Percentiles rank a stretch among this genome's conserved stretches.
phyloP scores from a whole-genome alignment of 257 asterid species.

The Lithospermum erythrorhizon region DNA sequence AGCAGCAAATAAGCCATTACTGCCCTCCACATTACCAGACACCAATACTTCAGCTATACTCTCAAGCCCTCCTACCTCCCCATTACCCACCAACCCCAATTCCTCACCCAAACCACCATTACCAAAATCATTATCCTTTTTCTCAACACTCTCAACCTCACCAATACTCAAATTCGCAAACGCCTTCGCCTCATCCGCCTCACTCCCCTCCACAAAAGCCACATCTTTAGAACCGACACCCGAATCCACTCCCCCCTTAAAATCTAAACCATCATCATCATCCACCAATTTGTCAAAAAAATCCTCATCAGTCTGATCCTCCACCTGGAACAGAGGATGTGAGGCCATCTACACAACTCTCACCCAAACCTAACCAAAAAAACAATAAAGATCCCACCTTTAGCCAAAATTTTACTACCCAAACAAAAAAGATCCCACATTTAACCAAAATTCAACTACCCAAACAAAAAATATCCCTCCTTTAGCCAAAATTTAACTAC shows the following conservation, averaged over 20 bases:
- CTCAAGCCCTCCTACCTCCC: slow-evolving; percentile 12
- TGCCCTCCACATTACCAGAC: slow-evolving; percentile 21
- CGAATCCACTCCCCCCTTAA: slow-evolving; percentile 30
- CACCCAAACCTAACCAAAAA: slow-evolving; percentile 13
- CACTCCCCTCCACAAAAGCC: slow-evolving; percentile 32
- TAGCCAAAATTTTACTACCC: neutral
- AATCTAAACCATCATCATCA: slow-evolving; percentile 54
- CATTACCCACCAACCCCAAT: neutral
- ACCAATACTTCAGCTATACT: slow-evolving; percentile 2
- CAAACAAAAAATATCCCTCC: too few species aligned
- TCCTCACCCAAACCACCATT: slow-evolving; percentile 17
- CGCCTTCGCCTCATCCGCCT: slow-evolving; percentile 63
- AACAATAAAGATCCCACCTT: neutral
- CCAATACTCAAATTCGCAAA: slow-evolving; percentile 55
- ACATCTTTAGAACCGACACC: slow-evolving; percentile 16
- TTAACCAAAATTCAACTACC: slow-evolving; percentile 1
- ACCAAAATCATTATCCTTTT: slow-evolving; percentile 15
- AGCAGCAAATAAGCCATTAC: slow-evolving; percentile 21
- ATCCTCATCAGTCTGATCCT: slow-evolving; percentile 93
- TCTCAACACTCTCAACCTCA: slow-evolving; percentile 26
- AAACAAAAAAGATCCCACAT: too few species aligned
- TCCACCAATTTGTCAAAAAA: slow-evolving; percentile 86
- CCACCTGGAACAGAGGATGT: slow-evolving; percentile 85
- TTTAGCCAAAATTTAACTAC: slow-evolving; percentile 1
- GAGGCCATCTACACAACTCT: slow-evolving; percentile 53